Conservation (phyloP, 1,284 basidiomycete species). For the Boletus semigastroideus region DNA sequence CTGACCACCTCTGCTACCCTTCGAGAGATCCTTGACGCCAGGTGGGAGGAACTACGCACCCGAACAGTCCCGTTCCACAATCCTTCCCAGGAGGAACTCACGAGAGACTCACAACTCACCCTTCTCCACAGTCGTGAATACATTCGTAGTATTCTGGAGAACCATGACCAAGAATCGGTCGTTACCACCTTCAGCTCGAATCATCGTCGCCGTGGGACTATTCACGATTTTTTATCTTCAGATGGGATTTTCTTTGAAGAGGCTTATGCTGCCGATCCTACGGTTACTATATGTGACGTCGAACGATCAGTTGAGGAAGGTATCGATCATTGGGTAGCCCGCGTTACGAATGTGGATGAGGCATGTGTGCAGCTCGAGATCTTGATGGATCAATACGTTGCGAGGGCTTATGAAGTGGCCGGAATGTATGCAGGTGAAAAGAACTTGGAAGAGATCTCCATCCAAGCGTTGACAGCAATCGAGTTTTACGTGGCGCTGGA, state of each 20-base stretch:
- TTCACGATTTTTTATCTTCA: background rate
- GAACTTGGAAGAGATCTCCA: background rate
- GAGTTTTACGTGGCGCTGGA: background rate
- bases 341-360: background rate
- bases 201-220: background rate
- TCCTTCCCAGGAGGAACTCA: conserved; percentile 25
- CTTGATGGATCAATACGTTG: background rate
- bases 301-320: background rate
- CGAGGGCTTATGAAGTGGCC: background rate
- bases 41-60: background rate
- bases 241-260: background rate
- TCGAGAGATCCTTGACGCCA: conserved; percentile 1
- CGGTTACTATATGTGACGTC: background rate
- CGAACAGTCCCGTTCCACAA: conserved; percentile 20
- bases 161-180: background rate
- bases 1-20: conserved; percentile 3
- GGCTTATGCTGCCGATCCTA: background rate
- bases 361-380: background rate
- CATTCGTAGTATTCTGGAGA: conserved; percentile 1
- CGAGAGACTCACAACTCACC: conserved; percentile 29
- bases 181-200: background rate
- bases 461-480: background rate
- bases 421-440: too few relatives aligned
- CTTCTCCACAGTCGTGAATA: conserved; percentile 21
- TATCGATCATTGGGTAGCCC: background rate